Evolutionary conservation across 768 basidiomycete species (phyloP).

Genomic region (Pleurotus sapidus): DNA sequence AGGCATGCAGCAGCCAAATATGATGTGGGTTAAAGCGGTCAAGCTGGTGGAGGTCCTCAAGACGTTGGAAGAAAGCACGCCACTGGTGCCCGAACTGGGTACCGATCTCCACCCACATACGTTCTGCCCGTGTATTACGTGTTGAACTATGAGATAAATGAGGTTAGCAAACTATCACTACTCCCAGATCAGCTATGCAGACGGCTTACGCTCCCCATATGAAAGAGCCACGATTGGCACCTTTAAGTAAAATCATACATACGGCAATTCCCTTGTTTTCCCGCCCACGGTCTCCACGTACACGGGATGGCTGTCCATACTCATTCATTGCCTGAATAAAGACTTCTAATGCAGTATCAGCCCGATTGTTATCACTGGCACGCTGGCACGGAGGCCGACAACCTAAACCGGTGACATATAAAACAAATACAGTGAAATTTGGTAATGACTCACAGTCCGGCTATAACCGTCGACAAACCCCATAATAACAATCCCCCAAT

Average conservation of each 20-base stretch:
- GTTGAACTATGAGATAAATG: slow-evolving; percentile 20
- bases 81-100: slow-evolving; percentile 29
- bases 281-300: slow-evolving; percentile 28
- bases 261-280: slow-evolving; percentile 30
- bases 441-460: slow-evolving; percentile 14
- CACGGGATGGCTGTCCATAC: slow-evolving; percentile 24
- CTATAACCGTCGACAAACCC: slow-evolving; percentile 21
- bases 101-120: slow-evolving; percentile 38
- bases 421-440: background rate
- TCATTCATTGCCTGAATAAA: slow-evolving; percentile 17
- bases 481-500: slow-evolving; percentile 26
- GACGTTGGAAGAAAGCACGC: slow-evolving; percentile 31
- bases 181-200: too few species aligned
- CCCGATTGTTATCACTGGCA: slow-evolving; percentile 24
- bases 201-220: slow-evolving; percentile 25
- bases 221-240: slow-evolving; percentile 26
- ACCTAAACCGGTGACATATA: slow-evolving; percentile 19
- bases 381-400: slow-evolving; percentile 19
- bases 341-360: slow-evolving; percentile 23
- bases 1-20: slow-evolving; percentile 36
- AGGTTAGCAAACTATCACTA: too few species aligned
- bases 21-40: slow-evolving; percentile 21
- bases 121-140: slow-evolving; percentile 32
- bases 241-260: slow-evolving; percentile 29
- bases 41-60: slow-evolving; percentile 28